Conservation (phyloP, 2,329 filamentous ascomycete genomes). For the Neofusicoccum sp. region DNA sequence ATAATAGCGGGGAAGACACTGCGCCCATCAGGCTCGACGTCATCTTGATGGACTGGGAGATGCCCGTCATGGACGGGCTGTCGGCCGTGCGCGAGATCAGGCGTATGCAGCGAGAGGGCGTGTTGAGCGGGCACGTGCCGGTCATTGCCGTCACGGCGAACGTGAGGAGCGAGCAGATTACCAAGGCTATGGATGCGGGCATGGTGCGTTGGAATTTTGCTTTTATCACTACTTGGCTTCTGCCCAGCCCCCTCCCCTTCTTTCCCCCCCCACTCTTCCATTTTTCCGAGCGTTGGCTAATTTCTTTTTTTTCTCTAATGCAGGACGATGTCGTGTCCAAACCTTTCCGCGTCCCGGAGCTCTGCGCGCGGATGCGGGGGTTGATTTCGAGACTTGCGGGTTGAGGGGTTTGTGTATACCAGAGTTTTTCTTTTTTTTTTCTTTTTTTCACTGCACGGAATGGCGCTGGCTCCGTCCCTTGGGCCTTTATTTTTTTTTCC, state of each 20-base stretch:
- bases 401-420: neutral
- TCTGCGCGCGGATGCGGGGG: slow-evolving; percentile 14
- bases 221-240: too few relatives aligned
- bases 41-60: slow-evolving; percentile 40
- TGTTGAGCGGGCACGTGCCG: slow-evolving; percentile 27
- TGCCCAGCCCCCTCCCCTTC: neutral
- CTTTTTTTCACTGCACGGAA: neutral
- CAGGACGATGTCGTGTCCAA: slow-evolving; percentile 74
- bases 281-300: neutral
- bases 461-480: too few relatives aligned
- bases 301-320: neutral
- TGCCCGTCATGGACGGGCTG: slow-evolving; percentile 41
- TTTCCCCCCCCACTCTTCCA: too few relatives aligned
- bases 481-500: neutral
- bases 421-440: neutral
- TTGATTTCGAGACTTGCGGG: neutral
- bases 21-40: slow-evolving; percentile 25
- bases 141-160: slow-evolving; percentile 41
- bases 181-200: slow-evolving; percentile 33
- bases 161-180: slow-evolving; percentile 36
- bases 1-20: too few relatives aligned
- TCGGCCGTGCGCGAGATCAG: slow-evolving; percentile 34
- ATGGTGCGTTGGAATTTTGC: slow-evolving; percentile 28
- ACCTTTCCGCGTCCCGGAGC: slow-evolving; percentile 55
- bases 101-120: slow-evolving; percentile 29